These are phyloP conservation scores for Sugiyamaella americana DNA, from an alignment of 805 yeast genomes.

Conservation along the genomic window DNA sequence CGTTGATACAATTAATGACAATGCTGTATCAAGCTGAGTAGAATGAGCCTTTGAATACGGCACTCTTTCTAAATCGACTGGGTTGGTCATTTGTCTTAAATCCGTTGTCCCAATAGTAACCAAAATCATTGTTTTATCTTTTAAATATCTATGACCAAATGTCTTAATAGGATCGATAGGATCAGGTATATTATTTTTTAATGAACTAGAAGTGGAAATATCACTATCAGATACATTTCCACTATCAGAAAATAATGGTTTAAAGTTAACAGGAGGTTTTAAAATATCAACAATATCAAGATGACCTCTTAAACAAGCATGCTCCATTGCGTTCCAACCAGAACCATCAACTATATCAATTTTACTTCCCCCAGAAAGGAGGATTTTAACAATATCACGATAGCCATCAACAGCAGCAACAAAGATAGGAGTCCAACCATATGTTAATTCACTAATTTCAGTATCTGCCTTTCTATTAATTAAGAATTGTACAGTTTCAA, in stretches of 20 bases:
- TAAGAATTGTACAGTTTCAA: slow-evolving; percentile 48
- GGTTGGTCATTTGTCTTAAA: not conserved
- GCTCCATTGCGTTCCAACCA: slow-evolving; percentile 98
- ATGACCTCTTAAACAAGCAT: slow-evolving; percentile 87
- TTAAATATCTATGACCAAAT: slow-evolving; percentile 75
- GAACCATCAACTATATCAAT: slow-evolving; percentile 62
- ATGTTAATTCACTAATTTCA: slow-evolving; percentile 68
- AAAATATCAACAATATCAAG: slow-evolving; percentile 59
- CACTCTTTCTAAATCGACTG: not conserved
- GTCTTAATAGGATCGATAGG: slow-evolving; percentile 32
- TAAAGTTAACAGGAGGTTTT: slow-evolving; percentile 19
- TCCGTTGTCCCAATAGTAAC: slow-evolving; percentile 76
- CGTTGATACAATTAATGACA: slow-evolving; percentile 62
- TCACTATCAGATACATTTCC: not conserved
- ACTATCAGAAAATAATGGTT: slow-evolving; percentile 1
- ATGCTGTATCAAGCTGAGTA: slow-evolving; percentile 69
- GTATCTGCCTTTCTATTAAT: slow-evolving; percentile 58
- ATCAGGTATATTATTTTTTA: not conserved
- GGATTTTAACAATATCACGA: slow-evolving; percentile 46
- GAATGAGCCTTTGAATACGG: slow-evolving; percentile 35
- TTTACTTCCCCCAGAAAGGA: slow-evolving; percentile 50
- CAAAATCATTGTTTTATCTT: slow-evolving; percentile 59
- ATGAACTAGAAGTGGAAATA: not conserved
- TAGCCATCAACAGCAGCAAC: slow-evolving; percentile 85
- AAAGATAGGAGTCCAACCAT: slow-evolving; percentile 94